Evolutionary conservation across 1,284 basidiomycete species (phyloP), one percentile per base, ranked within the genome.

Genomic region (Takashimella tepidaria): DNA sequence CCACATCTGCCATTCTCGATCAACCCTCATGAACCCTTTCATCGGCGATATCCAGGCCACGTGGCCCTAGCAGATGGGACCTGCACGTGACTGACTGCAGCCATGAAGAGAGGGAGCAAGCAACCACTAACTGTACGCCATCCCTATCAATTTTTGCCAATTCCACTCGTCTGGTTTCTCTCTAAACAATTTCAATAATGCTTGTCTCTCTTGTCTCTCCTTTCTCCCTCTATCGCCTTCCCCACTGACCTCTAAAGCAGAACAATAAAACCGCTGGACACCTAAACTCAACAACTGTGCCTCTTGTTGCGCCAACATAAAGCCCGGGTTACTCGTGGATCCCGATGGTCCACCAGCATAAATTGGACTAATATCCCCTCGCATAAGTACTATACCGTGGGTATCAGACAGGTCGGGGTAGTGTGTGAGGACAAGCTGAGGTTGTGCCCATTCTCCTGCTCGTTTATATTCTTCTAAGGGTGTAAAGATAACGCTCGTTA

Each of bases 401-500:
- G 85, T 85, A 23, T 80, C 70, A 1, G 85, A 82, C 5, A 98
- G 77, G 68, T 98, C 95, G 41, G 93, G 88, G 76, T 98, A 97
- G 72, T 91, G 84, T 5, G 95, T 96, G 46, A 98, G 70, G 31
- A 90, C 88, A 23, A 99, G 80, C 67, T 89, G 87, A 0, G 95
- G 93, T 37, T 92, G 92, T 3, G 95, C 90, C 75, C 88, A 98
- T 45, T 87, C 82, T 58, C 83, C 82, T 26, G 88, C 84, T 54
- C 85, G 78, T 76, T 98, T 96, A 82, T 92, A 98, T 77, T 98
- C 95, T 62, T 89, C 87, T 48, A 98, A 80, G 3, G 95, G 89
- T 0, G 95, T 95, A 78, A 96, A 96, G 49, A 98, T 81, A 41
- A 95, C 80, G 1, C 91, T 77, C 1, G 77, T 72, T 2, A 71